Base-by-base conservation (phyloP, 116 monocot genomes). In the Posidonia oceanica region DNA sequence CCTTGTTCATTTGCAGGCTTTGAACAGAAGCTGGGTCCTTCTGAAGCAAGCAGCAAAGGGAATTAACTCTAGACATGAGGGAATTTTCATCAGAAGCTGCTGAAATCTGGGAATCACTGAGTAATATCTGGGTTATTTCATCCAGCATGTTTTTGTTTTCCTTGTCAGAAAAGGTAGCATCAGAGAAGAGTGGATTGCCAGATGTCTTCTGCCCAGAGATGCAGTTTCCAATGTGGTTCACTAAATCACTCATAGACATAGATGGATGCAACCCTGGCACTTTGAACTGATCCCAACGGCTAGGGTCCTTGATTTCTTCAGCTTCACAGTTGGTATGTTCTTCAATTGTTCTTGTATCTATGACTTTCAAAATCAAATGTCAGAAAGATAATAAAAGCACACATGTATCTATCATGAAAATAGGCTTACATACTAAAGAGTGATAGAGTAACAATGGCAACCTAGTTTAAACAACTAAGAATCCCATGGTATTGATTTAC, bases 11-110 rank as follows among this genome's bases (percentile, higher is more conserved):
- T 18, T 76, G 75, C 36, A 61, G 17, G 21, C 52, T 64, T 37
- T 71, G 66, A 39, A 42, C 60, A 4, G 66, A 21, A 13, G 44
- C 3, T 11, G 64, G 39, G 53, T 80, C 83, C 70, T 80, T 83
- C 62, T 89, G 93, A 65, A 94, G 81, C 69, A 93, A 68, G 71
- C 76, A 85, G 67, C 85, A 94, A 20, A 94, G 80, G 18, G 94
- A 90, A 59, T 94, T 87, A 67, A 94, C 90, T 71, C 85, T 83
- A 3, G 85, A 82, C 90, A 94, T 90, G 41, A 90, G 78, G 4
- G 79, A 78, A 41, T 75, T 71, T 61, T 94, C 94, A 68, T 94
- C 85, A 3, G 81, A 80, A 37, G 82, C 57, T 2, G 83, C 68
- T 0, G 79, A 62, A 14, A 67, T 67, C 69, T 91, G 96, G 4